Conservation (phyloP, 192 early-diverging fungal species). For the Entophlyctis luteolus region DNA sequence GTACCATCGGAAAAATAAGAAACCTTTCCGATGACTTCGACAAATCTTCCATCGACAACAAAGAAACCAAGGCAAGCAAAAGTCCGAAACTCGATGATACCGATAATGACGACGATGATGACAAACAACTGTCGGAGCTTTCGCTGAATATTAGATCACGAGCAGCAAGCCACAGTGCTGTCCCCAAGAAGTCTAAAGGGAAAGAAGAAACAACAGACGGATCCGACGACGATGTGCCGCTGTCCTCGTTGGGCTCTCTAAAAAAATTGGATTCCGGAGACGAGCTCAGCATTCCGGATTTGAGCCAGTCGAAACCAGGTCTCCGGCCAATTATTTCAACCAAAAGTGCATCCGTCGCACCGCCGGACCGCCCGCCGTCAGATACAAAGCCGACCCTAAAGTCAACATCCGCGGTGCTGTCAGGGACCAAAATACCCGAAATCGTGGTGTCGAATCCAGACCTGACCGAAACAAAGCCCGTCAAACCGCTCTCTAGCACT, state of each 20-base stretch:
- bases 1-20: no score
- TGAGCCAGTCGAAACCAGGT: no score
- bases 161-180: no score
- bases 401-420: no score
- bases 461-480: no score
- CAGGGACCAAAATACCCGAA: no score
- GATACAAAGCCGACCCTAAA: background rate
- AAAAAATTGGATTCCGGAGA: background rate
- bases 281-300: background rate
- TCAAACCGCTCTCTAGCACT: background rate
- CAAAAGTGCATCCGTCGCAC: background rate
- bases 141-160: background rate
- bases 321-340: background rate
- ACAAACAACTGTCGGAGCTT: background rate
- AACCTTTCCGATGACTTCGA: background rate
- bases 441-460: no score
- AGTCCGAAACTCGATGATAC: background rate
- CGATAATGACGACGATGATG: slow-evolving; percentile 9
- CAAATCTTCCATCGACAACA: background rate
- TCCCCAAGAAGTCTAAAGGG: background rate
- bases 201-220: background rate
- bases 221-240: no score
- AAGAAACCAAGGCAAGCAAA: background rate
- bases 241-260: no score
- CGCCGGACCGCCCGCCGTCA: background rate